These are phyloP conservation scores for Verticillium nubilum DNA, from an alignment of 2,329 filamentous ascomycete genomes.

Conservation along the genomic window DNA sequence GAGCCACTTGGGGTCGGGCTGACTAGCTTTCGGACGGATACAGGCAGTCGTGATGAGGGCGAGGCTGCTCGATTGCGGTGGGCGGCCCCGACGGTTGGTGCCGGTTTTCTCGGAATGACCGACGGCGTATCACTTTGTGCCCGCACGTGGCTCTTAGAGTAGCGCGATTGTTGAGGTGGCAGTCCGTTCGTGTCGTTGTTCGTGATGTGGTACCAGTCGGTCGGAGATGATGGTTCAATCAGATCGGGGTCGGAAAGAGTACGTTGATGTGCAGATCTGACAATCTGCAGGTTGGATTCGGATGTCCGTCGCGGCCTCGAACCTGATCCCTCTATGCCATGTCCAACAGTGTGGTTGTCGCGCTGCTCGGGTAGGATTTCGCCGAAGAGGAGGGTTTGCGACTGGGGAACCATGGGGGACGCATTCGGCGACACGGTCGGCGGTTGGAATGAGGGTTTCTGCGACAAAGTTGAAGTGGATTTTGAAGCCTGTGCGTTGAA, in stretches of 20 bases:
- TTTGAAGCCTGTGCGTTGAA: slow-evolving; percentile 27
- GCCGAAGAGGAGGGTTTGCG: slow-evolving; percentile 63
- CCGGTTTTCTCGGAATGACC: slow-evolving; percentile 26
- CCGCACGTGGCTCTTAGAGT: slow-evolving; percentile 34
- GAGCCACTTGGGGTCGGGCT: slow-evolving; percentile 10
- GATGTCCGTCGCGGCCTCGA: slow-evolving; percentile 57
- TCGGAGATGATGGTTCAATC: slow-evolving; percentile 57
- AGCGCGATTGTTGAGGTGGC: slow-evolving; percentile 4
- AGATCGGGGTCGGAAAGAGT: slow-evolving; percentile 50
- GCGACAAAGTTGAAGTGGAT: slow-evolving; percentile 26
- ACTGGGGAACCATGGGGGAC: slow-evolving; percentile 15
- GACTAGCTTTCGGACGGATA: slow-evolving; percentile 37
- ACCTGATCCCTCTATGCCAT: slow-evolving; percentile 50
- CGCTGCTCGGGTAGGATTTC: slow-evolving; percentile 62
- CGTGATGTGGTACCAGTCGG: slow-evolving; percentile 54
- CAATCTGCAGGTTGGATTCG: slow-evolving; percentile 60
- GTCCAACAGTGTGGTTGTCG: slow-evolving; percentile 46
- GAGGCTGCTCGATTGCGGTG: slow-evolving; percentile 17
- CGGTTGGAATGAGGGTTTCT: slow-evolving; percentile 14
- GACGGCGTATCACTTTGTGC: slow-evolving; percentile 52
- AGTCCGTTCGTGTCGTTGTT: slow-evolving; percentile 4
- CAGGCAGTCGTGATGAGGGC: slow-evolving; percentile 36
- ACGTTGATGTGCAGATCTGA: slow-evolving; percentile 40
- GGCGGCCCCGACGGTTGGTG: slow-evolving; percentile 17
- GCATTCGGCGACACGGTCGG: slow-evolving; percentile 25